These are phyloP conservation scores for Acacia pycnantha DNA, from an alignment of 331 rosid genomes.

Conservation along the genomic window DNA sequence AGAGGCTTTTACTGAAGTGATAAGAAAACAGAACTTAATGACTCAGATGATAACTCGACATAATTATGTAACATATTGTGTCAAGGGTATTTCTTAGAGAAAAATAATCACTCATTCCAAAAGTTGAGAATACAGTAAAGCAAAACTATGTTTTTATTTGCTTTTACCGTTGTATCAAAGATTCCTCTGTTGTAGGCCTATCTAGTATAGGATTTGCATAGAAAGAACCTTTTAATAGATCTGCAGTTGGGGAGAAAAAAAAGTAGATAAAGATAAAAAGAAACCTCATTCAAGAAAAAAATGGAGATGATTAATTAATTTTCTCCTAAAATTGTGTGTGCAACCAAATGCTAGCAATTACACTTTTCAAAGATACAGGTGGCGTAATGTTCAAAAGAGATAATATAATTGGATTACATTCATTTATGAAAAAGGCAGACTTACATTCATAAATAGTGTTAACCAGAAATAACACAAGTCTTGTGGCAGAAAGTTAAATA, in stretches of 20 bases:
- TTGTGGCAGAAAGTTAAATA: conserved; percentile 1
- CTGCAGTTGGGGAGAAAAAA: conserved; percentile 41
- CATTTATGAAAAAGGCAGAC: background rate
- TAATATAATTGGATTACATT: background rate
- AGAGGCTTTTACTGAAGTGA: conserved; percentile 8
- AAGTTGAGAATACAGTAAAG: conserved; percentile 16
- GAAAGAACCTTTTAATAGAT: conserved; percentile 85
- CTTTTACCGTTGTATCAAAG: conserved; percentile 69
- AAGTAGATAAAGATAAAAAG: conserved; percentile 6
- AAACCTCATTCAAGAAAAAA: conserved; percentile 7
- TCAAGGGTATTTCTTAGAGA: background rate
- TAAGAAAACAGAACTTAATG: background rate
- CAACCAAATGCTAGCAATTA: background rate
- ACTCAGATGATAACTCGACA: conserved; percentile 2
- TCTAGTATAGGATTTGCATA: conserved; percentile 92
- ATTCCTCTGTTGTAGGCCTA: conserved; percentile 74
- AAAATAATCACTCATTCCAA: background rate
- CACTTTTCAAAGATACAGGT: conserved; percentile 4
- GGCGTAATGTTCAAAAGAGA: background rate
- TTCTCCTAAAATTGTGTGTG: conserved; percentile 16
- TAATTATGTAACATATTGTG: background rate
- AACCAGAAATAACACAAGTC: background rate
- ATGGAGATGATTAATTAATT: conserved; percentile 11
- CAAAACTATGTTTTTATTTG: background rate
- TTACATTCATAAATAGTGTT: conserved; percentile 4